phyloP scores from a whole-genome alignment of 2,329 filamentous ascomycete species.

The Calonectria naviculata region DNA sequence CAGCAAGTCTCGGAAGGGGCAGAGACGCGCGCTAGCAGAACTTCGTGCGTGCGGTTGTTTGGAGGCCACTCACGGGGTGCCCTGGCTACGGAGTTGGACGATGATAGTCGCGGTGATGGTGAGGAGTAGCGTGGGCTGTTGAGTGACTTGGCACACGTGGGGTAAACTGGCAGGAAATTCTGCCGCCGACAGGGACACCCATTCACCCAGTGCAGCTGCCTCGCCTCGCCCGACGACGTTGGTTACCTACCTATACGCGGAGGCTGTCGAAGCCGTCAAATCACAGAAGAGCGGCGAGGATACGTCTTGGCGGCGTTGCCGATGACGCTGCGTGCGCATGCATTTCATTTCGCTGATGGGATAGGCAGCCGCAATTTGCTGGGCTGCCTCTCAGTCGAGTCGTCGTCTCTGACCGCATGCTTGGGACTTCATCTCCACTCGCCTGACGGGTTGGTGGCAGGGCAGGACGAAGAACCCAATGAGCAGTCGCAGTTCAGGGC shows the following conservation, averaged over 20 bases:
- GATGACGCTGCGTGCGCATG: background rate
- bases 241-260: too few species aligned
- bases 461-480: background rate
- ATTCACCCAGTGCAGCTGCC: background rate
- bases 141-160: constrained; percentile 6
- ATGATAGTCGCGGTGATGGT: background rate
- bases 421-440: background rate
- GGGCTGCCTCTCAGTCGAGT: background rate
- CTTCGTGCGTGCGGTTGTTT: background rate
- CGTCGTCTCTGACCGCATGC: background rate
- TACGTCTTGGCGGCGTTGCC: background rate
- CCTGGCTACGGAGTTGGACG: background rate
- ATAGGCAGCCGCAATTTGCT: background rate
- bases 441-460: background rate
- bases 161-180: background rate
- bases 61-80: background rate
- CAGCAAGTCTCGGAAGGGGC: background rate
- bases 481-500: background rate
- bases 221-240: background rate
- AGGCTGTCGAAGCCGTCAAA: background rate
- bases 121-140: background rate
- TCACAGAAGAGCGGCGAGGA: background rate
- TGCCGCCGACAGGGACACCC: background rate
- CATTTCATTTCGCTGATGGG: background rate
- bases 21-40: background rate